These are phyloP conservation scores for Ophiostoma sp. DNA, from an alignment of 2,329 filamentous ascomycete genomes.

Conservation along the genomic window DNA sequence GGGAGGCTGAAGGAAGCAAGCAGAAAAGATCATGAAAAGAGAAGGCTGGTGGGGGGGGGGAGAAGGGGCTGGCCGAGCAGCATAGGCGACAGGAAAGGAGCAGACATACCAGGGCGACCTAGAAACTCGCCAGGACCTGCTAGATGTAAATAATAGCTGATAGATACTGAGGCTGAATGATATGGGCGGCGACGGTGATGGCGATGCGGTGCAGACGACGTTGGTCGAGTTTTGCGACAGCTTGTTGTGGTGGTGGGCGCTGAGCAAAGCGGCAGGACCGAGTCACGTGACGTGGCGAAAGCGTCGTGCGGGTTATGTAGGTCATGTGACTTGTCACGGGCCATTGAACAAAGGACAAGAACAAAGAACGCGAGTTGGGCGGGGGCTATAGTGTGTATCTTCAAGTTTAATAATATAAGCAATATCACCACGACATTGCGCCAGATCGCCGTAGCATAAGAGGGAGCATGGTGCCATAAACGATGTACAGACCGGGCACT, in stretches of 20 bases:
- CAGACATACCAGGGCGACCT: conserved; percentile 20
- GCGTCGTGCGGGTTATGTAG: neutral
- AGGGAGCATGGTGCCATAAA: neutral
- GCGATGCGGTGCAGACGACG: conserved; percentile 23
- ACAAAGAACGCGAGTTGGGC: neutral
- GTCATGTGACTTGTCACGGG: conserved; percentile 13
- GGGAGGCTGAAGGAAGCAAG: neutral
- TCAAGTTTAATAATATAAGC: neutral
- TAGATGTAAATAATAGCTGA: conserved; percentile 29
- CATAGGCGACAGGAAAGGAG: neutral
- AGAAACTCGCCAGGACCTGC: conserved; percentile 25
- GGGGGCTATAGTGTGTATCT: neutral
- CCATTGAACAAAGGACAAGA: neutral
- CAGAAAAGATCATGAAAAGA: conserved; percentile 9
- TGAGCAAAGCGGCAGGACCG: conserved; percentile 18
- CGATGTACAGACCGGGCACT: neutral
- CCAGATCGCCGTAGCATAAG: neutral
- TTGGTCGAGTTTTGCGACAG: conserved; percentile 27
- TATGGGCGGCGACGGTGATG: conserved; percentile 29
- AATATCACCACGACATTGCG: neutral
- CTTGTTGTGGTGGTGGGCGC: conserved; percentile 28
- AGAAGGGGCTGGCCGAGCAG: neutral
- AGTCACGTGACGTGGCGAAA: conserved; percentile 21
- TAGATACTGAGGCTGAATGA: conserved; percentile 32
- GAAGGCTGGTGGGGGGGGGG: conserved; percentile 14